Percentiles rank a stretch among this genome's conserved stretches.
phyloP scores from a whole-genome alignment of 106 monocot species.

The Dendrobium chrysotoxum region DNA sequence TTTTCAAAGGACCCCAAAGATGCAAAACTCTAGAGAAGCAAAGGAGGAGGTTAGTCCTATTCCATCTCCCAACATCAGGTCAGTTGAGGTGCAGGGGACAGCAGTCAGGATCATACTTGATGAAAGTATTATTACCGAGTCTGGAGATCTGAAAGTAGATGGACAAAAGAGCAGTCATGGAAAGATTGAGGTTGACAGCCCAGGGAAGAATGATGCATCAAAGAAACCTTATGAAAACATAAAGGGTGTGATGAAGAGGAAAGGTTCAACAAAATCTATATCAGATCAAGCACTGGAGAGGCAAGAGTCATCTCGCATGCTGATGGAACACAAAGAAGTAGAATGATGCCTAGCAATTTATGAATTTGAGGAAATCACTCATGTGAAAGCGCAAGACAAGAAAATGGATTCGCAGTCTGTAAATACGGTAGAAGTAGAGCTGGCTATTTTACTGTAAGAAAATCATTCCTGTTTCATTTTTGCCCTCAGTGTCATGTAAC shows the following conservation, averaged over 20 bases:
- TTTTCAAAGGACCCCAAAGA: conserved; percentile 26
- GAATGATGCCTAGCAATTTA: background rate
- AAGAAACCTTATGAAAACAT: conserved; percentile 8
- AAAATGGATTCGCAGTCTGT: background rate
- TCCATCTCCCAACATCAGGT: conserved; percentile 20
- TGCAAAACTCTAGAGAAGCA: conserved; percentile 7
- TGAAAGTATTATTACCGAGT: background rate
- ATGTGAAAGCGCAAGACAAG: background rate
- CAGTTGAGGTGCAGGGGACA: conserved; percentile 20
- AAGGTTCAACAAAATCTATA: conserved; percentile 16
- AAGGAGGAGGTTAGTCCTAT: conserved; percentile 8
- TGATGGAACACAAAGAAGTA: background rate
- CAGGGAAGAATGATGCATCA: background rate
- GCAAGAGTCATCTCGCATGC: background rate
- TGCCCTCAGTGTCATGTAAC: too few relatives aligned
- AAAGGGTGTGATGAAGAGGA: conserved; percentile 34
- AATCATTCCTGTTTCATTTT: too few relatives aligned
- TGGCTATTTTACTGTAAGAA: too few relatives aligned
- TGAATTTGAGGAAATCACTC: background rate
- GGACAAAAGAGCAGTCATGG: background rate
- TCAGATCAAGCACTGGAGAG: conserved; percentile 10
- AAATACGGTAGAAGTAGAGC: too few relatives aligned
- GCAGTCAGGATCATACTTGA: conserved; percentile 29
- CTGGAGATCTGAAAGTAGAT: conserved; percentile 4
- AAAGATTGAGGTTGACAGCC: background rate